Percentiles rank a stretch among this genome's conserved stretches.
phyloP scores from a whole-genome alignment of 108 stramenopile genomes.

The Fragilaria crotonensis region DNA sequence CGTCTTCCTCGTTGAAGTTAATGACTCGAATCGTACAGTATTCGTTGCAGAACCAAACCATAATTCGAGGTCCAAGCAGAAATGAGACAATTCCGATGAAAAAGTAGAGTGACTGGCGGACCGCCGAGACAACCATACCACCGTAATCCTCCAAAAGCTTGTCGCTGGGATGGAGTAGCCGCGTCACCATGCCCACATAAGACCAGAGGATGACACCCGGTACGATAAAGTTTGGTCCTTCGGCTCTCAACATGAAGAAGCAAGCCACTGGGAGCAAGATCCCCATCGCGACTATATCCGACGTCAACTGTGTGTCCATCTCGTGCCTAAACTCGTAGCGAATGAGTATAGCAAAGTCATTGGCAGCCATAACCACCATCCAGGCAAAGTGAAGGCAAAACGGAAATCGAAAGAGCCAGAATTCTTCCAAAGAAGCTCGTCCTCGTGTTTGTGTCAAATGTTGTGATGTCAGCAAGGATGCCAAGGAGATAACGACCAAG shows the following conservation, averaged over 20 bases:
- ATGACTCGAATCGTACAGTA: constrained; percentile 47
- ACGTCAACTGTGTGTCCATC: constrained; percentile 25
- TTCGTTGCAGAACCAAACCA: constrained; percentile 35
- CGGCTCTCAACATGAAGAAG: constrained; percentile 19
- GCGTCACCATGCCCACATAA: constrained; percentile 20
- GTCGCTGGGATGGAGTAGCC: constrained; percentile 23
- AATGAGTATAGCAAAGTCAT: constrained; percentile 32
- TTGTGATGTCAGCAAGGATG: constrained; percentile 32
- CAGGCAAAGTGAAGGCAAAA: constrained; percentile 53
- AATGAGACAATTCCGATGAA: constrained; percentile 26
- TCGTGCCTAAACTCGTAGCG: constrained; percentile 9
- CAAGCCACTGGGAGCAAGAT: constrained; percentile 27
- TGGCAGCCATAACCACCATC: constrained; percentile 31
- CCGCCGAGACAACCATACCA: constrained; percentile 20
- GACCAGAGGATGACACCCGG: constrained; percentile 35
- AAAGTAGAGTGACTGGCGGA: constrained; percentile 27
- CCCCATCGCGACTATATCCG: constrained; percentile 40
- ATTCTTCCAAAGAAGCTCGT: constrained; percentile 18
- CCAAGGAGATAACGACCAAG: constrained; percentile 22
- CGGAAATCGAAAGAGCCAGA: constrained; percentile 49
- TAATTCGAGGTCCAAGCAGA: constrained; percentile 27
- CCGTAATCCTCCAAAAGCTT: constrained; percentile 27
- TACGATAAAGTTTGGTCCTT: constrained; percentile 35
- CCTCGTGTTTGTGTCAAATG: constrained; percentile 18
- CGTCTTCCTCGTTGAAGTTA: constrained; percentile 22